A percentile compares a stretch with the other conserved stretches of the same genome.
Conservation (phyloP, 73 alveolate species). For the Paramecium primaurelia region DNA sequence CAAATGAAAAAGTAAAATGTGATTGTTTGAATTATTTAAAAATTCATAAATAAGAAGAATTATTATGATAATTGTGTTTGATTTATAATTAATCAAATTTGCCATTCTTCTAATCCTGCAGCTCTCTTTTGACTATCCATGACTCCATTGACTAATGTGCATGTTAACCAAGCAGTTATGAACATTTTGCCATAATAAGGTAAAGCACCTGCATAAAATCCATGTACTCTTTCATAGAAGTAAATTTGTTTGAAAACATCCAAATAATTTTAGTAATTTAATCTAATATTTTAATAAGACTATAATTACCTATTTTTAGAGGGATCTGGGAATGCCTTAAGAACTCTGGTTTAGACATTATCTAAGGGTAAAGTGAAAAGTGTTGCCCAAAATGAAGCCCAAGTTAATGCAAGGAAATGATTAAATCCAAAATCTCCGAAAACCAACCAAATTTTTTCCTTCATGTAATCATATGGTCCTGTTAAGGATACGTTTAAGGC, state of each 20-base stretch:
- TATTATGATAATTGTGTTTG: neutral
- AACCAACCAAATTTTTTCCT: constrained; percentile 56
- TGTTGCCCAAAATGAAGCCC: constrained; percentile 62
- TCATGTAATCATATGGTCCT: constrained; percentile 62
- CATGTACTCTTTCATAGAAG: constrained; percentile 38
- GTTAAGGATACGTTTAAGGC: constrained; percentile 45
- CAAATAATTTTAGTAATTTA: neutral
- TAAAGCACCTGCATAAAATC: constrained; percentile 48
- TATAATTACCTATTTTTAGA: constrained; percentile 15
- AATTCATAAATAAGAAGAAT: neutral
- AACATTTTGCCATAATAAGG: constrained; percentile 49
- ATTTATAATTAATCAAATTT: constrained; percentile 51
- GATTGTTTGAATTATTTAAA: constrained; percentile 9
- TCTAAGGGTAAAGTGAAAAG: constrained; percentile 54
- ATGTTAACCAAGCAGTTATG: constrained; percentile 45
- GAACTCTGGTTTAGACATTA: constrained; percentile 49
- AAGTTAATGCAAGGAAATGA: constrained; percentile 34
- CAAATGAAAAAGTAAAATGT: constrained; percentile 9
- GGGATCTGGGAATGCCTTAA: constrained; percentile 50
- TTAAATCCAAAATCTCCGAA: constrained; percentile 60
- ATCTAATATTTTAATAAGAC: neutral
- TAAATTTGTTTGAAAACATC: constrained; percentile 22
- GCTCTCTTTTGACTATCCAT: constrained; percentile 42
- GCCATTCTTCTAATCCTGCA: constrained; percentile 65
- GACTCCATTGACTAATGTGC: constrained; percentile 10